These are phyloP conservation scores for Fusarium temperatum DNA, from an alignment of 2,329 filamentous ascomycete species.

Conservation along the genomic window DNA sequence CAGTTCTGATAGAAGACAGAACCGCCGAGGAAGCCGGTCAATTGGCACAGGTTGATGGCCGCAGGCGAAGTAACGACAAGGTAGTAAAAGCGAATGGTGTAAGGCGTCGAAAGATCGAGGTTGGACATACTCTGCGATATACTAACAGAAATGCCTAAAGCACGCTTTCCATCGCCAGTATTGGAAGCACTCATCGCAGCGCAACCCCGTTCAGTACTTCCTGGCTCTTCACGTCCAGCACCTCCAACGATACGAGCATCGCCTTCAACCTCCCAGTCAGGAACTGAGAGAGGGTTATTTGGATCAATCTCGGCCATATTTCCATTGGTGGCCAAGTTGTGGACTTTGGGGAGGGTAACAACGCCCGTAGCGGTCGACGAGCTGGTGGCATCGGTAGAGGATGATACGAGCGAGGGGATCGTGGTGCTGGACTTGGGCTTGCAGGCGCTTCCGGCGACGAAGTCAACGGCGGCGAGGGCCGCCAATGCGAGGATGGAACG, in stretches of 20 bases:
- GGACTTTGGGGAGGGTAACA: background rate
- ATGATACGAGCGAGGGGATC: background rate
- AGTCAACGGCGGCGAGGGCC: background rate
- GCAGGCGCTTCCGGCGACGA: background rate
- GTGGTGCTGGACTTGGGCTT: background rate
- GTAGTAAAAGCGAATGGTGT: conserved; percentile 13
- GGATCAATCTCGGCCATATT: conserved; percentile 6
- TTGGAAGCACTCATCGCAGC: conserved; percentile 10
- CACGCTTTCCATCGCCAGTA: background rate
- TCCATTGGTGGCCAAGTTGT: background rate
- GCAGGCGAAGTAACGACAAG: background rate
- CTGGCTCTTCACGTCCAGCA: background rate
- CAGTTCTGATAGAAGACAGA: background rate
- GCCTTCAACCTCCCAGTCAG: background rate
- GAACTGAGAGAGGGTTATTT: background rate
- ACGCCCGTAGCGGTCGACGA: background rate
- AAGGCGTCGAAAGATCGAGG: background rate
- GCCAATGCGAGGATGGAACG: background rate
- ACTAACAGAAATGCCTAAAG: background rate
- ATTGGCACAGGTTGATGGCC: background rate
- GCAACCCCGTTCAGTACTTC: background rate
- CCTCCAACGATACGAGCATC: conserved; percentile 3
- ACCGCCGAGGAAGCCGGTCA: background rate
- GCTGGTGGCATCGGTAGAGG: background rate
- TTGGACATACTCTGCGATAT: background rate